Conservation (phyloP, 352 stramenopile genomes). For the Phytophthora hibernalis region DNA sequence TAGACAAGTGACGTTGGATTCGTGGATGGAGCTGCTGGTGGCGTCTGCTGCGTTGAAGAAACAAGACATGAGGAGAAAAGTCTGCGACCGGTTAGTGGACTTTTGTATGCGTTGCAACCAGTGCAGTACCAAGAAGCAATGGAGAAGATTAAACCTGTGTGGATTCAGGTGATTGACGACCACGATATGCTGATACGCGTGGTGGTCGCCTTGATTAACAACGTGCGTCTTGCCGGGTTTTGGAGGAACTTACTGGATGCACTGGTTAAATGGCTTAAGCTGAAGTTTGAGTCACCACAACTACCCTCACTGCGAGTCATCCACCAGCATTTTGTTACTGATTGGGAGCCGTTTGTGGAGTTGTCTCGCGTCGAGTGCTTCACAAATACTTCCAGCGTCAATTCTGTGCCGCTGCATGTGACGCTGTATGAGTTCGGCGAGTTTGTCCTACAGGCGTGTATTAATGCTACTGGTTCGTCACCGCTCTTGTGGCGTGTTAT, state of each 20-base stretch:
- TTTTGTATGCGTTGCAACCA: conserved; percentile 39
- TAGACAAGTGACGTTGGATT: conserved; percentile 31
- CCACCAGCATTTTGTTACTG: conserved; percentile 44
- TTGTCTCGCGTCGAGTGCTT: conserved; percentile 32
- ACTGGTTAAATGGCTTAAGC: conserved; percentile 50
- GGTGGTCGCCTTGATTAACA: conserved; percentile 49
- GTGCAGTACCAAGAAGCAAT: conserved; percentile 39
- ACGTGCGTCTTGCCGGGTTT: conserved; percentile 40
- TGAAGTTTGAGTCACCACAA: conserved; percentile 19
- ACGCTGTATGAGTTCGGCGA: conserved; percentile 37
- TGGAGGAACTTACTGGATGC: conserved; percentile 47
- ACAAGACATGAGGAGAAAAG: conserved; percentile 16
- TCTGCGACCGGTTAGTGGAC: conserved; percentile 43
- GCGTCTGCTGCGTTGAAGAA: conserved; percentile 25
- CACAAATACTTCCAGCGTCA: conserved; percentile 24
- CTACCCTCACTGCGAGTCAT: conserved; percentile 50
- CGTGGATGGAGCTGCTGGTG: conserved; percentile 59
- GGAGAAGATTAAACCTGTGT: conserved; percentile 39
- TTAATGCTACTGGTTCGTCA: conserved; percentile 26
- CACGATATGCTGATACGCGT: conserved; percentile 40
- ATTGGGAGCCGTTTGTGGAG: conserved; percentile 37
- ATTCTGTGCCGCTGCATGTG: conserved; percentile 26
- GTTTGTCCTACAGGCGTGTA: conserved; percentile 47
- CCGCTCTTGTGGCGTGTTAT: conserved; percentile 56
- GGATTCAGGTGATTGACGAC: conserved; percentile 47